Conservation (phyloP, 202 grass and related monocot genomes). For the Schoenoplectus tabernaemontani region DNA sequence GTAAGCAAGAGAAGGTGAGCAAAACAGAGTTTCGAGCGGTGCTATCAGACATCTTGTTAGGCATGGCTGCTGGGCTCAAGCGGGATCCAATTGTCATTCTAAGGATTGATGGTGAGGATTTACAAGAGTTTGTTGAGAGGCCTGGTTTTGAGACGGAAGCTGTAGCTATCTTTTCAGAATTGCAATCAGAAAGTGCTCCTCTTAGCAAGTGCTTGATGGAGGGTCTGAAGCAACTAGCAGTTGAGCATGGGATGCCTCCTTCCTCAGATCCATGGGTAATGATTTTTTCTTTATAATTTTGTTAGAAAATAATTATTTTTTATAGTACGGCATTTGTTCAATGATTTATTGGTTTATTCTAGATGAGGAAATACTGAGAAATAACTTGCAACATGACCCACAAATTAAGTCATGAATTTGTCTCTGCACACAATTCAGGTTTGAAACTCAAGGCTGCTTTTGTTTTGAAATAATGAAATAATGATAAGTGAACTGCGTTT, state of each 20-base stretch:
- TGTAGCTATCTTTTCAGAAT: constrained; percentile 42
- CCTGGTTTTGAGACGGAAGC: constrained; percentile 42
- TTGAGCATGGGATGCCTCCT: constrained; percentile 75
- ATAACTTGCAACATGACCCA: not conserved
- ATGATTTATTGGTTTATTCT: not conserved
- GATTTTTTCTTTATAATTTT: not conserved
- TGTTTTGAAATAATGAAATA: not conserved
- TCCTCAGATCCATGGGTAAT: constrained; percentile 65
- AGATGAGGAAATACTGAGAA: not conserved
- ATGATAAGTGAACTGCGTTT: not conserved
- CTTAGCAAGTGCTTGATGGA: constrained; percentile 37
- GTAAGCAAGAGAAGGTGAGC: constrained; percentile 55
- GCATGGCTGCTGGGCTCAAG: constrained; percentile 81
- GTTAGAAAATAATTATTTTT: not conserved
- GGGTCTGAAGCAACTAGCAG: constrained; percentile 48
- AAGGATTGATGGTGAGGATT: constrained; percentile 80
- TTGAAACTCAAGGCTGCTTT: not conserved
- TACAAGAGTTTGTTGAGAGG: constrained; percentile 52
- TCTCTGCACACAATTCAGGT: not conserved
- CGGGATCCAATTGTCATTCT: constrained; percentile 76
- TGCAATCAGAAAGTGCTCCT: constrained; percentile 14
- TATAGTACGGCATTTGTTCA: not conserved
- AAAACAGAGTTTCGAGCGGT: constrained; percentile 59
- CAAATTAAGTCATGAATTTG: not conserved
- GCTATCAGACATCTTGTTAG: constrained; percentile 58